Base-by-base conservation (phyloP, 257 asterid species). In the Parsonsia alboflavescens region DNA sequence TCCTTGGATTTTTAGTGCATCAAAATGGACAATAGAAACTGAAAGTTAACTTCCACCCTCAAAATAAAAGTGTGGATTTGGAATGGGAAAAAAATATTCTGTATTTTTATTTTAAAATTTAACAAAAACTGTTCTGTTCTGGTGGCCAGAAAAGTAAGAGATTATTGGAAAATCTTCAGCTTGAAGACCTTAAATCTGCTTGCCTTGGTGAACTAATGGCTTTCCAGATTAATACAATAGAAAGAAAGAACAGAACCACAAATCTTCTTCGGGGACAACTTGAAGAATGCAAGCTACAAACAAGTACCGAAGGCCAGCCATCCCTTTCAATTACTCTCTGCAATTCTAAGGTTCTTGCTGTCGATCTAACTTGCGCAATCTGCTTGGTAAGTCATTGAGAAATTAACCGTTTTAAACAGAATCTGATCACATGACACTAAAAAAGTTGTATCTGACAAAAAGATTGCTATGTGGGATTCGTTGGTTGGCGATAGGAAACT, bases 121-220 rank as follows among this genome's bases (percentile, higher is more conserved):
- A 17, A 44, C 44, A 52, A 49, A 50, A 52, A 5, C n/a, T 56
- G 0, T 4, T 17, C 26, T 70, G 22, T 53, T 5, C 26, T 19
- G 10, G 46, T 50, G 64, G 36, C 16, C 48, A 12, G 68, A 75
- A 41, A 52, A 41, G n/a, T 41, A 19, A 22, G 58, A 64, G 16
- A 24, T 26, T 24, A 28, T n/a, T 22, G 17, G 42, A 72, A 73
- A 71, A 72, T 45, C 39, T 77, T 53, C 81, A 77, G 77, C 68
- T 77, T 26, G 73, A 72, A n/a, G 73, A 65, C 6, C 77, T 77
- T 21, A 64, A 72, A 42, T 48, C 63, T 28, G 64, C 77, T 41
- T 72, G 77, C 61, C 81, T 77, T 10, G 73, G 77, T 77, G 81
- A 77, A 64, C 46, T 77, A 46, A 49, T 77, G 72, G 80, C 81